A percentile compares a stretch with the other conserved stretches of the same genome.
Evolutionary conservation across 2,329 filamentous ascomycete genomes (phyloP).

Genomic region (Stachybotrys elegans): DNA sequence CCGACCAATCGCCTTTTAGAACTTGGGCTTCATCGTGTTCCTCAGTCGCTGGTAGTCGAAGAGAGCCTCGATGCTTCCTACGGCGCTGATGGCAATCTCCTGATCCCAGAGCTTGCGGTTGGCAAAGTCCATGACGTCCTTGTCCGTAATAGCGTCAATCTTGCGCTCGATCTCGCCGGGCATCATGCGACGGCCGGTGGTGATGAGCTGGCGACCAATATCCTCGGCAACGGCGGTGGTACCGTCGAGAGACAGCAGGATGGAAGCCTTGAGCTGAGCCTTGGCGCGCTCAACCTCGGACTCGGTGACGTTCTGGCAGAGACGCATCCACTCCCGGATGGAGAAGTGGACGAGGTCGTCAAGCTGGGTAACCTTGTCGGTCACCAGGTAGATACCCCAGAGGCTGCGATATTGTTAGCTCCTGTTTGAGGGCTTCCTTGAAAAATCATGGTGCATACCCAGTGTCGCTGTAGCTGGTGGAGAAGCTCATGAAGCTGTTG

Average conservation of each 20-base stretch:
- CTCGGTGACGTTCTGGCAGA: constrained; percentile 81
- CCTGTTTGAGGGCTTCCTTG: background rate
- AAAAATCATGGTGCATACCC: constrained; percentile 58
- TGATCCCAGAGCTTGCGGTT: constrained; percentile 95
- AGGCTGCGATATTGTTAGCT: constrained; percentile 55
- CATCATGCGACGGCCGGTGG: constrained; percentile 85
- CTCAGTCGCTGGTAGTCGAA: constrained; percentile 75
- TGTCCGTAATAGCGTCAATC: constrained; percentile 84
- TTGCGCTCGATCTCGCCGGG: constrained; percentile 92
- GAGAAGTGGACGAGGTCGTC: constrained; percentile 98
- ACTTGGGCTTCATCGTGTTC: constrained; percentile 83
- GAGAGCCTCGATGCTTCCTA: constrained; percentile 85
- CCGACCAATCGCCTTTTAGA: constrained; percentile 40
- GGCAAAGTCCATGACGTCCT: constrained; percentile 96
- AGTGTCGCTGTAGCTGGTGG: constrained; percentile 98
- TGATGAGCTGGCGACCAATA: constrained; percentile 97
- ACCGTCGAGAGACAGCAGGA: constrained; percentile 93
- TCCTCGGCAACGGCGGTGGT: constrained; percentile 97
- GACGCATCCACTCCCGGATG: constrained; percentile 95
- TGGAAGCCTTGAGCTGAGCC: constrained; percentile 97
- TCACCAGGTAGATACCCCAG: constrained; percentile 98
- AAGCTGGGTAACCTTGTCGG: constrained; percentile 78
- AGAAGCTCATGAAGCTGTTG: constrained; percentile 99
- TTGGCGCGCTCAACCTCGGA: constrained; percentile 97
- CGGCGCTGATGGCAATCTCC: constrained; percentile 88